Evolutionary conservation across 163 green algal species (phyloP), one percentile per base, ranked within the genome.

Genomic region (Prototheca cutis): DNA sequence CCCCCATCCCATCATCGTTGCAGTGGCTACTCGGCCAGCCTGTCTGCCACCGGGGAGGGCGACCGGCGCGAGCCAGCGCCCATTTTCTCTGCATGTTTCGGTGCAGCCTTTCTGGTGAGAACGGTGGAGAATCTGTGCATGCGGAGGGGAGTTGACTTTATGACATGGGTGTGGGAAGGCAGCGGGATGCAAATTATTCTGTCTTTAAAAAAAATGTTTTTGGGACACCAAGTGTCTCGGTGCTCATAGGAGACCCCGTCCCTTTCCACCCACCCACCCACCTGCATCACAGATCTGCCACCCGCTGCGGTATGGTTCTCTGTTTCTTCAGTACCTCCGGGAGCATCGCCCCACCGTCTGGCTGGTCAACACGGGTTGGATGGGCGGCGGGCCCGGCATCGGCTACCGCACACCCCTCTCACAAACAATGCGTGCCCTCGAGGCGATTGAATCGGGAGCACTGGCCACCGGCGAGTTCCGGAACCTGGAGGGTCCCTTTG

Each of bases 341-440:
- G 13, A 72, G 61, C 85, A 95, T 71, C 82, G 86, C 47, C 36
- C 61, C 10, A 60, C 18, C 23, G 70, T 53, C 27, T 90, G 82
- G 83, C 79, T 96, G n/a, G 77, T 95, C 62, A 95, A 95, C 84
- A 95, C 87, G 19, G 85, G 87, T 53, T 94, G 84, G 86, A 83
- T 68, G 2, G 86, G 80, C 10, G 86, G 86, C 57, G 64, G 59
- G 75, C 71, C 51, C 68, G 87, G 87, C 57, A 77, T 87, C 31
- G 84, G 87, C 28, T 66, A 67, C 18, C 36, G 78, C 87, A 59
- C 91, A 95, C 58, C 88, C 78, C 60, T 71, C 95, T 13, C 83
- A 79, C 80, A 96, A 86, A 13, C 81, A 88, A 32, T 79, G 83
- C 29, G 95, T 96, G 59, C 80, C n/a, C n/a, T 96, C 47, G 77